Base-by-base conservation (phyloP, 305 asterid species). In the Fraxinus baroniana region DNA sequence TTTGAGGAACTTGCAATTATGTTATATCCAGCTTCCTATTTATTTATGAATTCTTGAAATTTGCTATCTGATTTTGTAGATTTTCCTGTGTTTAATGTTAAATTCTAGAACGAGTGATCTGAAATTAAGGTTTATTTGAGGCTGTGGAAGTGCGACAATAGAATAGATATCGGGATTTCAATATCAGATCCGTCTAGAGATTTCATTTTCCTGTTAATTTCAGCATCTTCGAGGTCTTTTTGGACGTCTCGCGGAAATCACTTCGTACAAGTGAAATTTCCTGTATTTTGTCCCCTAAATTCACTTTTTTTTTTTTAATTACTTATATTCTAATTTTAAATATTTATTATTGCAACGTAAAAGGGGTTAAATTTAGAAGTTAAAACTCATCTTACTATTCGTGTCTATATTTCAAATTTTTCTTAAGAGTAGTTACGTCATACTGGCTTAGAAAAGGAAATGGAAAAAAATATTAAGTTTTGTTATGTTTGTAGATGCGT, bases 121-220 rank as follows among this genome's bases (percentile, higher is more conserved):
- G 73, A 64, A 22, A n/a, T 26, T 44, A 15, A 18, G 32, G 15
- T 41, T 13, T 55, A 15, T 73, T 6, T 55, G 55, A 10, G 20
- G 73, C 35, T 64, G 20, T 24, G 35, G 35, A 8, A 60, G 12
- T 28, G 72, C 20, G 57, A 57, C 75, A 79, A 9, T 82, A 44
- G 28, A 72, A 82, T 78, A 83, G 85, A 83, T 80, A 52, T 52
- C 20, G 46, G 62, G 30, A 64, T 64, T 24, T 64, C 17, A 60
- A 24, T 64, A 64, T 24, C 73, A 64, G 35, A 64, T 57, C 78
- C 2, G 73, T 57, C 7, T 10, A 24, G 73, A 12, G 32, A 64
- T 24, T 64, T 64, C 35, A 64, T 22, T 64, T 22, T 64, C 35
- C 35, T 26, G 8, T 64, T 64, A 9, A 30, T 22, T 60, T 22